Conservation (phyloP, 2,329 filamentous ascomycete genomes). For the Fusarium sacchari region DNA sequence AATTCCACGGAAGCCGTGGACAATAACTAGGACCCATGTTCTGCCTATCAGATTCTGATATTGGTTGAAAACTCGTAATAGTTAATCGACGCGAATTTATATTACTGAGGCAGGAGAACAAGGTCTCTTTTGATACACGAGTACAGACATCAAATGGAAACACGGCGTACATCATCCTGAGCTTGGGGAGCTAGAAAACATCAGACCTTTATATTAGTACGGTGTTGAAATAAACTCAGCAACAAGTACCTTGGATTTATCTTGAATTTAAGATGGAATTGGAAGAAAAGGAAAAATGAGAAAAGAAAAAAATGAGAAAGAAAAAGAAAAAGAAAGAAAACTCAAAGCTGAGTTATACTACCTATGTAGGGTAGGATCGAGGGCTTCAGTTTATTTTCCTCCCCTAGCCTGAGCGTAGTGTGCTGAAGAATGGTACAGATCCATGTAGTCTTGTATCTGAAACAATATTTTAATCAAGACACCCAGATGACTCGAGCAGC, state of each 20-base stretch:
- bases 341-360: not conserved
- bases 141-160: not conserved
- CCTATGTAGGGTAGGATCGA: not conserved
- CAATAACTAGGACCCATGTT: not conserved
- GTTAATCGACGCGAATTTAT: not conserved
- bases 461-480: not conserved
- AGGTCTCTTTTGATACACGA: not conserved
- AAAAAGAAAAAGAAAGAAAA: too few relatives aligned
- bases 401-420: not conserved
- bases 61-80: not conserved
- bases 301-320: too few relatives aligned
- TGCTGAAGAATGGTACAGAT: not conserved
- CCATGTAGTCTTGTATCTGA: not conserved
- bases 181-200: not conserved
- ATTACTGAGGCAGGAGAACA: not conserved
- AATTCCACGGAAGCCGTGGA: not conserved
- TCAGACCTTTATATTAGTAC: not conserved
- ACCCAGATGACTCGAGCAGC: slow-evolving; percentile 17
- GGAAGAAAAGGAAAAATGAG: too few relatives aligned
- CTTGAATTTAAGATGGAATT: too few relatives aligned
- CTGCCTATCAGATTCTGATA: not conserved
- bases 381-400: not conserved
- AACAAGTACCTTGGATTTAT: not conserved
- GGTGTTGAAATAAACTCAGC: not conserved
- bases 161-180: not conserved